Base-by-base conservation (phyloP, 805 yeast genomes). In the Sungouiella blattae region DNA sequence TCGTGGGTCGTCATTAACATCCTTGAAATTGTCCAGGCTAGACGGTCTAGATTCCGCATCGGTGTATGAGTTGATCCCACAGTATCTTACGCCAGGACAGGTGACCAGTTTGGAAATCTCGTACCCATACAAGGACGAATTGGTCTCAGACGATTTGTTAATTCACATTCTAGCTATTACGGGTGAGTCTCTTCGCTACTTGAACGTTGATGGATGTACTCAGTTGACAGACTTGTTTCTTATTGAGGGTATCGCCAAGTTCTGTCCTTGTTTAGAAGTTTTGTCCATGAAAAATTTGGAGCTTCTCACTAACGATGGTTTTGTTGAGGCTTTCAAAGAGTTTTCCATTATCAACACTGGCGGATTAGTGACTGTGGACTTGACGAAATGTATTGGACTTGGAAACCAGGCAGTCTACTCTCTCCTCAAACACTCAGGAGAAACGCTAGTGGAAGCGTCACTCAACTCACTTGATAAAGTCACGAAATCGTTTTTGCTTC, bases 191-290 rank as follows among this genome's bases (percentile, higher is more conserved):
- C 60, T 93, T 30, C 66, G 65, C 27, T 54, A 71, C 1, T 63
- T 93, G 20, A 67, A 67, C 13, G 62, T 93, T 11, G 86, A 83
- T 50, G 94, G 94, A 1, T 87, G 95, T 48, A 55, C 78, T 0
- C 78, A 67, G 1, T 59, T 93, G 14, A 81, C 95, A 0, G 95
- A 88, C 51, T 66, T 62, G 1, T 71, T 80, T 37, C 46, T 75
- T 11, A 52, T 63, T 2, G 77, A 76, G 24, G 93, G 89, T 0
- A 48, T 81, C 5, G 66, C 71, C 30, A 75, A 75, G 15, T 80
- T 77, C 51, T 76, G 86, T 33, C 64, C 73, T 5, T 69, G 63
- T 11, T 55, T 89, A 31, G 73, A 80, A 24, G 65, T 64, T 13
- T 53, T 91, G 8, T 79, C 88, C 2, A 56, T 89, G 31, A 69